These are phyloP conservation scores for Wallacemonas sp. DNA, from an alignment of 208 protist species.

Conservation along the genomic window DNA sequence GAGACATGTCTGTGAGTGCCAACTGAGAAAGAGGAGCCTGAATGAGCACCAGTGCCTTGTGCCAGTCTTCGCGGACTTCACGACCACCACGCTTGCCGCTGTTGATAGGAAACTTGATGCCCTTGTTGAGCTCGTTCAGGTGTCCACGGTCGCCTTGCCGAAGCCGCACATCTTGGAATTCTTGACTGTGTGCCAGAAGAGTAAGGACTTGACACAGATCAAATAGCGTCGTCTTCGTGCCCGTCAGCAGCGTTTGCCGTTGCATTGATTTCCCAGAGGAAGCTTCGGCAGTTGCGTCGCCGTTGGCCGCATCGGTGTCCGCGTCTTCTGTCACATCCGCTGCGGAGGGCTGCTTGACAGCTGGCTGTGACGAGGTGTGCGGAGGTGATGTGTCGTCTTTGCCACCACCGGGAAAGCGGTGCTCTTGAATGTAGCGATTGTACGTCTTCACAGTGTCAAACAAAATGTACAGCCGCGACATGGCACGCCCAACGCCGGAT, in stretches of 20 bases:
- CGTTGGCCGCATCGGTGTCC: not conserved
- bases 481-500: slow-evolving; percentile 53
- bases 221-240: no score
- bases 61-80: slow-evolving; percentile 88
- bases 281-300: not conserved
- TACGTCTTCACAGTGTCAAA: slow-evolving; percentile 76
- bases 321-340: not conserved
- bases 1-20: slow-evolving; percentile 58
- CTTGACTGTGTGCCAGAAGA: slow-evolving; percentile 59
- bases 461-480: slow-evolving; percentile 84
- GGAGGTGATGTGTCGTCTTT: no score
- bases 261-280: not conserved
- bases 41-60: slow-evolving; percentile 86
- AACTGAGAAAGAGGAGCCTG: slow-evolving; percentile 67
- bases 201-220: slow-evolving; percentile 26
- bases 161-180: slow-evolving; percentile 75
- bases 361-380: no score
- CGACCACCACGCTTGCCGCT: slow-evolving; percentile 62
- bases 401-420: not conserved
- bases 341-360: not conserved
- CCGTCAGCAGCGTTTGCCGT: no score
- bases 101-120: slow-evolving; percentile 61
- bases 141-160: slow-evolving; percentile 79
- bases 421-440: slow-evolving; percentile 30
- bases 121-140: slow-evolving; percentile 82